Evolutionary conservation across 2,329 filamentous ascomycete species (phyloP), one percentile per base, ranked within the genome.

Genomic region (Chalaropsis ovoidea): DNA sequence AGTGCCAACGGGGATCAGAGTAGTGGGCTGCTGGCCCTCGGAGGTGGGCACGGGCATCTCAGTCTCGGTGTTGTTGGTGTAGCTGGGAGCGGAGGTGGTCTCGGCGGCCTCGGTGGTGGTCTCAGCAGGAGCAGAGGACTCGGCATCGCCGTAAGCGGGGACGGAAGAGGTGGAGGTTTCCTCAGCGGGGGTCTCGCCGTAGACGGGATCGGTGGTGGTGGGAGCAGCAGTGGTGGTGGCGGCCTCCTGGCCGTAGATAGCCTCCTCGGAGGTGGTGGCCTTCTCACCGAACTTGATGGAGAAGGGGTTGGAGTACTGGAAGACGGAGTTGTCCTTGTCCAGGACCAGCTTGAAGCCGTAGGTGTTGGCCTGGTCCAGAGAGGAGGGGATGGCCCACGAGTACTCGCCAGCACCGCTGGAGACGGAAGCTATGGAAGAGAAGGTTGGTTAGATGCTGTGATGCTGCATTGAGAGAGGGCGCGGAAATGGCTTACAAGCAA

Each of bases 261-360:
- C 64, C 47, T 69, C 63, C 61, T 52, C 11, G 7, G 31, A 43
- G 35, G 67, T 63, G 67, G 68, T 61, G 62, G 66, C 66, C 61
- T 66, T 70, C 31, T 68, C 70, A 58, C 68, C 72, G 60, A 72
- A 75, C 65, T 72, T 71, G 71, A 84, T 83, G 71, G 76, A 70
- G 78, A 87, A 87, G 70, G 82, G 82, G 76, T 80, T 80, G 66
- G 82, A 84, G 79, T 81, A 86, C 79, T 86, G 83, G 79, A 82
- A 83, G 72, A 79, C 74, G 11, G 62, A 69, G 24, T 75, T 64
- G 75, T 83, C 72, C 69, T 73, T 74, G 70, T 81, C 78, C 43
- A 79, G 76, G 68, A 73, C 73, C 74, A 87, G 76, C 75, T 78
- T 76, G 72, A 87, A 76, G 69, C 84, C 84, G 74, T 86, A 86